Conservation (phyloP, 768 basidiomycete genomes). For the Megacollybia marginata region DNA sequence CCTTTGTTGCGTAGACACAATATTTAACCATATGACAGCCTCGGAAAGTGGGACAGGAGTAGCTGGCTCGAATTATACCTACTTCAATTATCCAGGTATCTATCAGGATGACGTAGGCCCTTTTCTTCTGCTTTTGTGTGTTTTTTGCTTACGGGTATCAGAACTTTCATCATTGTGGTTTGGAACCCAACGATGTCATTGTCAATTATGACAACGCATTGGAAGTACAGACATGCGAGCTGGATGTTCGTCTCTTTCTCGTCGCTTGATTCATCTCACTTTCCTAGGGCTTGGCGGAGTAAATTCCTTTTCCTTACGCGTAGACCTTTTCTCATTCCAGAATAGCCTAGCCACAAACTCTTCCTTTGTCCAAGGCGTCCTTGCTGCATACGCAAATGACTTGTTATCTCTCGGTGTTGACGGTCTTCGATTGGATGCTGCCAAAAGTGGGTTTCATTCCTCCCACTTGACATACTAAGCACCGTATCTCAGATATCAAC, state of each 20-base stretch:
- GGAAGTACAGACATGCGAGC: slow-evolving; percentile 54
- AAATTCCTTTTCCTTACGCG: slow-evolving; percentile 13
- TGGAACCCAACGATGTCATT: slow-evolving; percentile 44
- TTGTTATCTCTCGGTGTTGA: slow-evolving; percentile 55
- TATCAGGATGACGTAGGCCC: slow-evolving; percentile 32
- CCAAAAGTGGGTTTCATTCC: slow-evolving; percentile 40
- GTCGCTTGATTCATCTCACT: too few relatives aligned
- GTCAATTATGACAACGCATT: slow-evolving; percentile 42
- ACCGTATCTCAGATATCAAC: slow-evolving; percentile 40
- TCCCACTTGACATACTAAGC: too few relatives aligned
- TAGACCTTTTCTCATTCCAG: background rate
- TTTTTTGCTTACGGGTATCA: slow-evolving; percentile 4
- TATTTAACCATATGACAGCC: slow-evolving; percentile 65
- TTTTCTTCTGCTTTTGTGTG: too few relatives aligned
- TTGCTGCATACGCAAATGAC: slow-evolving; percentile 55
- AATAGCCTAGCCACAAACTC: slow-evolving; percentile 55
- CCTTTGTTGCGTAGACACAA: slow-evolving; percentile 30
- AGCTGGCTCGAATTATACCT: slow-evolving; percentile 43
- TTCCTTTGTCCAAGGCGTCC: slow-evolving; percentile 44
- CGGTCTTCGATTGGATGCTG: slow-evolving; percentile 56
- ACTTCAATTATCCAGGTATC: slow-evolving; percentile 45
- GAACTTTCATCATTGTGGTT: slow-evolving; percentile 62
- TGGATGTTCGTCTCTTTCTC: slow-evolving; percentile 16
- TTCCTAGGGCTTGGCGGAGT: slow-evolving; percentile 38
- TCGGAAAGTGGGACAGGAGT: slow-evolving; percentile 39